Base-by-base conservation (phyloP, 78 protist species). In the Diacronema lutheri region DNA sequence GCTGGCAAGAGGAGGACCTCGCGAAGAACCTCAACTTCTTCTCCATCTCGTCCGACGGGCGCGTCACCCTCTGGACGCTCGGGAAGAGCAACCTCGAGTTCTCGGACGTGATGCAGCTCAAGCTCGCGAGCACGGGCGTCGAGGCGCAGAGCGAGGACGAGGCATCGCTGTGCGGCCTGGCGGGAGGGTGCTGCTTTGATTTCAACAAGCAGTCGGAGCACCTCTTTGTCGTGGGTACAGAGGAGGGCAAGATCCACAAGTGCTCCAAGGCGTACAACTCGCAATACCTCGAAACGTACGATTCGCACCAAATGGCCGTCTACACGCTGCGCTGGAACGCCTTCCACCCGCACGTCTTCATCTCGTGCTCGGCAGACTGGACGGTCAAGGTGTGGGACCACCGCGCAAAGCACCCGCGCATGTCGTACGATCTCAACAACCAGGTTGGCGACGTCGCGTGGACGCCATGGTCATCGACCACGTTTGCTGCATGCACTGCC, bases 341-440 rank as follows among this genome's bases (percentile, higher is more conserved):
- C 14, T 93, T 81, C 93, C 92, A 92, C 73, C 89, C 91, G 21
- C 14, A 72, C 25, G 89, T 90, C 26, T 92, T 93, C 89, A 10
- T 92, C 40, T 86, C 96, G 31, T 37, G 86, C 55, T 65, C 88
- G 9, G 94, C 95, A 4, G 97, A 95, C 86, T 95, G 97, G 97
- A 84, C 92, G 5, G 95, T 92, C 40, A 90, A 90, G 82, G 38
- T 95, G 46, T 95, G 95, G 95, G 92, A 93, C 31, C 78, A 88
- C 61, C 31, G 4, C 26, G 20, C 19, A 41, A 46, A 16, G 64
- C 20, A 23, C 44, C 87, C 95, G 44, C 37, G 89, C 56, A 62
- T 91, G 84, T 55, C 89, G 31, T 94, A 86, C 72, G 93, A 92
- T 83, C 86, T 93, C 64, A 76, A 66, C 85, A 81, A 37, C 29